Percentiles rank a stretch among this genome's conserved stretches.
Conservation (phyloP, 352 stramenopile genomes). For the Globisporangium abappressorium region DNA sequence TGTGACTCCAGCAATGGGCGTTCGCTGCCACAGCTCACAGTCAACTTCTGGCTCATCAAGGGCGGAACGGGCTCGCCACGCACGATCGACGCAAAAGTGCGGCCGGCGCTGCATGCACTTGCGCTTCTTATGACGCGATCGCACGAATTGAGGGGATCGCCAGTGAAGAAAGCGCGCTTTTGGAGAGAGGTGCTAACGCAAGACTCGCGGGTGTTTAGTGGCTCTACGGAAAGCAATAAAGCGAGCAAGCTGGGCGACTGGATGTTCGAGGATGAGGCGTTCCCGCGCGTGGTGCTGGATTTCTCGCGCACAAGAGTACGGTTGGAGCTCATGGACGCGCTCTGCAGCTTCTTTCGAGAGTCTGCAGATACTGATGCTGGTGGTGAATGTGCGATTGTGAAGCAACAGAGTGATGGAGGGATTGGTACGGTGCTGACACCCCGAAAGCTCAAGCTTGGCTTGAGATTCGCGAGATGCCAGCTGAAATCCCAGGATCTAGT, state of each 20-base stretch:
- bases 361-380: background rate
- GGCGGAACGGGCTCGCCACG: background rate
- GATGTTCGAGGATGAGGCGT: background rate
- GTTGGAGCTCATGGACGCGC: background rate
- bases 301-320: slow-evolving; percentile 2
- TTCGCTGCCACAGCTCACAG: background rate
- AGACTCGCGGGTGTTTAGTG: background rate
- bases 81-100: background rate
- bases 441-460: background rate
- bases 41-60: background rate
- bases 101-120: background rate
- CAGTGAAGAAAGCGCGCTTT: background rate
- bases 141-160: background rate
- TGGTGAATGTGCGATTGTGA: too few relatives aligned
- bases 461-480: slow-evolving; percentile 3
- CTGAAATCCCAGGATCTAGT: slow-evolving; percentile 4
- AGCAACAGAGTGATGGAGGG: background rate
- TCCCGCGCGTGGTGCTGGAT: background rate
- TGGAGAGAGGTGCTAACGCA: background rate
- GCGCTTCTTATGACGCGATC: background rate
- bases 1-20: background rate
- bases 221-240: background rate
- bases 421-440: background rate
- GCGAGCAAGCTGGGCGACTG: background rate
- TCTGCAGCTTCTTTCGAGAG: background rate